These are phyloP conservation scores for Picea abies DNA, from an alignment of 83 land plant genomes.

Conservation along the genomic window DNA sequence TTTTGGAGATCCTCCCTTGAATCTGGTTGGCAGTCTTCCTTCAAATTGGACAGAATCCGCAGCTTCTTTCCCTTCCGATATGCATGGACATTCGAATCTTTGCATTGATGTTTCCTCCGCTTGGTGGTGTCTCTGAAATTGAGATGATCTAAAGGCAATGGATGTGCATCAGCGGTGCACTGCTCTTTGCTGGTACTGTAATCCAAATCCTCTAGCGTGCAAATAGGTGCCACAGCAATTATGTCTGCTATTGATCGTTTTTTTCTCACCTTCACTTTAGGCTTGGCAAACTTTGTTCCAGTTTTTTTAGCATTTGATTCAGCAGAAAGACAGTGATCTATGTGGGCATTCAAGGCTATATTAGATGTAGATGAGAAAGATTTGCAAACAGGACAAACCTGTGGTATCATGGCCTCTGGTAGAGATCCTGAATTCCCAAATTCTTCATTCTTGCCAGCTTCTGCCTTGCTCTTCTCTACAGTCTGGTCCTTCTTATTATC, in stretches of 20 bases:
- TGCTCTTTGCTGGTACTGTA: conserved; percentile 45
- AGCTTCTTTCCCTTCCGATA: conserved; percentile 63
- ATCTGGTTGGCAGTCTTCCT: conserved; percentile 9
- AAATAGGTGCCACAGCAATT: conserved; percentile 35
- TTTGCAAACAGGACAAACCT: conserved; percentile 70
- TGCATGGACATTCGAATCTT: conserved; percentile 42
- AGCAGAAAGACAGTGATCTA: too few relatives aligned
- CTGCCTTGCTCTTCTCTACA: not conserved
- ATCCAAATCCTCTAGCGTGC: conserved; percentile 62
- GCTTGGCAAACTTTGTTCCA: conserved; percentile 21
- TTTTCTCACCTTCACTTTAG: conserved; percentile 55
- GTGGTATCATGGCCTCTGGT: conserved; percentile 55
- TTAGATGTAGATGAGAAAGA: conserved; percentile 60
- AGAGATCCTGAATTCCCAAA: conserved; percentile 19
- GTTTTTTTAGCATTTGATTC: conserved; percentile 51
- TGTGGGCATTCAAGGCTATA: conserved; percentile 77
- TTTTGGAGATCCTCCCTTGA: not conserved
- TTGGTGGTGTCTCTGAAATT: conserved; percentile 4
- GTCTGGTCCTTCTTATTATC: not conserved
- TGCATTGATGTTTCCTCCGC: not conserved
- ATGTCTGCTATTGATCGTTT: conserved; percentile 57
- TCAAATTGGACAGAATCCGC: conserved; percentile 47
- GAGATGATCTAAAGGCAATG: not conserved
- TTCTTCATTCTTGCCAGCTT: conserved; percentile 26
- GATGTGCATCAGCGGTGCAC: conserved; percentile 26